A percentile compares a stretch with the other conserved stretches of the same genome.
These are phyloP conservation scores for Tremellales sp. DNA, from an alignment of 1,284 basidiomycete species.

Conservation along the genomic window DNA sequence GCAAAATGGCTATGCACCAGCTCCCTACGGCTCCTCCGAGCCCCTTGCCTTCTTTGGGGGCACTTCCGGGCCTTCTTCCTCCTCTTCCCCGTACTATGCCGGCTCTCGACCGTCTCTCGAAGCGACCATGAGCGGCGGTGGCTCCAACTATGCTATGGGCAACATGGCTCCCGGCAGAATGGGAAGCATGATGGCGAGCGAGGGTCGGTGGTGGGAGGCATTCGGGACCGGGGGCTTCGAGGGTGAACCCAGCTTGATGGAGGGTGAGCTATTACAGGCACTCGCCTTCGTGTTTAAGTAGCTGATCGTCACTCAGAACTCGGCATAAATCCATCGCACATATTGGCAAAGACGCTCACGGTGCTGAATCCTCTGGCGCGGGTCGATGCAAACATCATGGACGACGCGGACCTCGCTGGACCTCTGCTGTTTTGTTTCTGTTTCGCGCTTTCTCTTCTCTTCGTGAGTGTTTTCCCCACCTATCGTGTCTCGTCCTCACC, in stretches of 20 bases:
- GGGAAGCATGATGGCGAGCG: slow-evolving; percentile 66
- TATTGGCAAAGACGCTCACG: slow-evolving; percentile 87
- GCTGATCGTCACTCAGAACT: slow-evolving; percentile 62
- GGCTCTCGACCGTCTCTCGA: slow-evolving; percentile 26
- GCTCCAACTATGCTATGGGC: slow-evolving; percentile 20
- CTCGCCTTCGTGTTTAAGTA: slow-evolving; percentile 9
- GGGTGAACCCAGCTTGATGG: slow-evolving; percentile 84
- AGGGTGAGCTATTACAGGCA: no score
- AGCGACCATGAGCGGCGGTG: slow-evolving; percentile 26
- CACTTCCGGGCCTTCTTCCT: slow-evolving; percentile 14
- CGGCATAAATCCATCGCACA: slow-evolving; percentile 96
- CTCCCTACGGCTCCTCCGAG: slow-evolving; percentile 20
- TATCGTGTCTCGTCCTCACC: neutral
- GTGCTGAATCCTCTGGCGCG: slow-evolving; percentile 87
- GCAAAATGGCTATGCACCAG: slow-evolving; percentile 23
- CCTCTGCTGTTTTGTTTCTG: slow-evolving; percentile 90
- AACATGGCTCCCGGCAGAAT: slow-evolving; percentile 32
- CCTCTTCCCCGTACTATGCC: slow-evolving; percentile 26
- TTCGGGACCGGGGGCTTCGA: slow-evolving; percentile 95
- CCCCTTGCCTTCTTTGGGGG: slow-evolving; percentile 44
- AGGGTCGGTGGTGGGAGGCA: slow-evolving; percentile 84
- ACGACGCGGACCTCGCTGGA: slow-evolving; percentile 96
- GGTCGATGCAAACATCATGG: slow-evolving; percentile 95
- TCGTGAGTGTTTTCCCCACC: slow-evolving; percentile 61
- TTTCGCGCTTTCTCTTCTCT: slow-evolving; percentile 84